Conservation (phyloP, 371 early-diverging fungal genomes). For the Mucor lusitanicus region DNA sequence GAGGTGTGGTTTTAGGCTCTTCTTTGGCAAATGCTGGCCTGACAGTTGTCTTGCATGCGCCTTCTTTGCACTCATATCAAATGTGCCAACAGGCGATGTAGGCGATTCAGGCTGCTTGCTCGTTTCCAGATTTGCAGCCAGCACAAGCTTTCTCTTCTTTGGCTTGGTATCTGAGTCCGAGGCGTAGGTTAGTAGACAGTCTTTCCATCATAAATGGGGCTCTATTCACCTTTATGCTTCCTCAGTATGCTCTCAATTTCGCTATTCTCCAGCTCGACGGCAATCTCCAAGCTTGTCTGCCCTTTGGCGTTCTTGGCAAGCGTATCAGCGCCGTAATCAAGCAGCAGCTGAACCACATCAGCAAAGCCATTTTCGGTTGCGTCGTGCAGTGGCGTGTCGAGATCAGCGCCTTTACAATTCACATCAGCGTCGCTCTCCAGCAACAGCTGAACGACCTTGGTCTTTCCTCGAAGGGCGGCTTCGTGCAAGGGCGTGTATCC, state of each 20-base stretch:
- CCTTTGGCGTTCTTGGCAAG: constrained; percentile 54
- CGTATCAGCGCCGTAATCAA: constrained; percentile 52
- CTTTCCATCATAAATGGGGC: neutral
- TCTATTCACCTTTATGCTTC: constrained; percentile 13
- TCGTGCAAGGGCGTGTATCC: constrained; percentile 82
- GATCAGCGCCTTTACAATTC: constrained; percentile 69
- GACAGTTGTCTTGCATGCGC: constrained; percentile 41
- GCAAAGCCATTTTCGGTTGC: constrained; percentile 69
- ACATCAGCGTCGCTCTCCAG: constrained; percentile 75
- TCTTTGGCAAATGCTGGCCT: constrained; percentile 42
- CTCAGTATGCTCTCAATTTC: constrained; percentile 32
- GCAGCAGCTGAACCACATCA: constrained; percentile 41
- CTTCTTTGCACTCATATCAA: constrained; percentile 18
- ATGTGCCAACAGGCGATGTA: constrained; percentile 10
- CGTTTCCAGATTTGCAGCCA: constrained; percentile 15
- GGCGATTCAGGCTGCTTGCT: constrained; percentile 20
- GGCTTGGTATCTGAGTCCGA: constrained; percentile 9
- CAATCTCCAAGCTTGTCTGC: constrained; percentile 58
- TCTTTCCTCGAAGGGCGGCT: constrained; percentile 72
- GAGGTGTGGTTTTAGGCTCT: constrained; percentile 27
- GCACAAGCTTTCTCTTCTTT: constrained; percentile 34
- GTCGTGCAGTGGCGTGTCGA: constrained; percentile 82
- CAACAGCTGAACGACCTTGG: constrained; percentile 60
- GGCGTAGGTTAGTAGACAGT: neutral
- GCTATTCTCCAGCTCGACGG: constrained; percentile 48